Conservation (phyloP, 352 stramenopile genomes). For the Hyaloperonospora brassicae region DNA sequence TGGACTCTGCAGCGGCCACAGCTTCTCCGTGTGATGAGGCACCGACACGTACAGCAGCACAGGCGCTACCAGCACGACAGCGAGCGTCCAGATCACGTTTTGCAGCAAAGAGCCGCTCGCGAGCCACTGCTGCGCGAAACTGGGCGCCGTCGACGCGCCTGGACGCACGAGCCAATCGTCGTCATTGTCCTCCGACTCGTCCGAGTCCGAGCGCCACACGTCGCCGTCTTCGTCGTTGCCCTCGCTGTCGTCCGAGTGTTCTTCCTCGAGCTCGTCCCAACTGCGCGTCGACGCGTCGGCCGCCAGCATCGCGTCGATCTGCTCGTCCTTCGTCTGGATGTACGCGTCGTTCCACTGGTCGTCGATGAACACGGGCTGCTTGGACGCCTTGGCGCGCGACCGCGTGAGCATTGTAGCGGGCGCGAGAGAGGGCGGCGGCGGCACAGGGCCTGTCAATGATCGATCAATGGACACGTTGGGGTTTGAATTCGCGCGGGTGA, state of each 20-base stretch:
- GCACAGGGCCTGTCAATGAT: no score
- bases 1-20: constrained; percentile 38
- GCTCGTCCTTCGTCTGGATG: constrained; percentile 75
- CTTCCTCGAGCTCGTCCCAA: constrained; percentile 47
- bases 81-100: constrained; percentile 54
- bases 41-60: constrained; percentile 42
- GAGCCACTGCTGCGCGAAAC: constrained; percentile 24
- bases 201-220: constrained; percentile 30
- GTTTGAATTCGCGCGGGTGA: no score
- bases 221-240: constrained; percentile 17
- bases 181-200: constrained; percentile 28
- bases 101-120: constrained; percentile 29
- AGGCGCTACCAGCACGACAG: constrained; percentile 30
- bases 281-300: constrained; percentile 32
- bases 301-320: constrained; percentile 68
- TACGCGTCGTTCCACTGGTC: constrained; percentile 80
- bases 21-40: constrained; percentile 7
- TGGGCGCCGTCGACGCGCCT: not conserved
- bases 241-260: constrained; percentile 24
- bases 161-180: constrained; percentile 14
- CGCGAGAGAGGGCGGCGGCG: not conserved
- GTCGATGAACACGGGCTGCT: constrained; percentile 72
- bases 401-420: constrained; percentile 54
- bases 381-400: constrained; percentile 48
- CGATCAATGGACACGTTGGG: no score